Base-by-base conservation (phyloP, 495 filamentous ascomycete genomes). In the Penicillium waksmanii region DNA sequence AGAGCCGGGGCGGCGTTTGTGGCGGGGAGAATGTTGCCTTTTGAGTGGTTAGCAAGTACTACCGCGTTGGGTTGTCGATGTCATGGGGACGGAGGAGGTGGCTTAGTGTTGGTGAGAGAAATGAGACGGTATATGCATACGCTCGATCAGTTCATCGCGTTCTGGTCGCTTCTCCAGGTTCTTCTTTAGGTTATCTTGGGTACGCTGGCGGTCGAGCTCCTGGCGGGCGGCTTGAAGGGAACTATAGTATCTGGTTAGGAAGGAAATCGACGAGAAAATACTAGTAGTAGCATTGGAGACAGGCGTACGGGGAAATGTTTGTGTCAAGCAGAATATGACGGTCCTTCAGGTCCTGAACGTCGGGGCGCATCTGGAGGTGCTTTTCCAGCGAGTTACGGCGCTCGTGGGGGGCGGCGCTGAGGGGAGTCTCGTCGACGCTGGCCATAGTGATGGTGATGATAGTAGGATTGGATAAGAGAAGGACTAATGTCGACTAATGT, bases 321-420 rank as follows among this genome's bases (percentile, higher is more conserved):
- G 85, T 90, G 62, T 90, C 83, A n/a, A 89, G 77, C 44, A 92
- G 72, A 62, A 92, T 92, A 64, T 92, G 84, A 51, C 85, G 73
- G 58, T 90, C 82, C 74, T 89, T 91, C 52, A 97, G 85, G 58
- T 96, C 92, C 67, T 92, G 79, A 43, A 85, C 80, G 19, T 93
- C 89, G 11, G 92, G 92, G 38, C 92, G 89, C 56, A 84, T 84
- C 67, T 88, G 84, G 57, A 96, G 83, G 66, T 93, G 90, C 65
- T 89, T 91, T 75, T 95, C 91, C 33, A 97, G 85, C n/a, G 89
- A 92, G 77, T 96, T 88, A 73, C 90, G 90, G 65, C 93, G 88
- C 63, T 87, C 87, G 59, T 83, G 77, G 54, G 89, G 84, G n/a
- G 89, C 87, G 42, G 64, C 64, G 17, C 64, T 55, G 57, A 77